Conservation (phyloP, 2,329 filamentous ascomycete species). For the Malbranchea cinnamomea region DNA sequence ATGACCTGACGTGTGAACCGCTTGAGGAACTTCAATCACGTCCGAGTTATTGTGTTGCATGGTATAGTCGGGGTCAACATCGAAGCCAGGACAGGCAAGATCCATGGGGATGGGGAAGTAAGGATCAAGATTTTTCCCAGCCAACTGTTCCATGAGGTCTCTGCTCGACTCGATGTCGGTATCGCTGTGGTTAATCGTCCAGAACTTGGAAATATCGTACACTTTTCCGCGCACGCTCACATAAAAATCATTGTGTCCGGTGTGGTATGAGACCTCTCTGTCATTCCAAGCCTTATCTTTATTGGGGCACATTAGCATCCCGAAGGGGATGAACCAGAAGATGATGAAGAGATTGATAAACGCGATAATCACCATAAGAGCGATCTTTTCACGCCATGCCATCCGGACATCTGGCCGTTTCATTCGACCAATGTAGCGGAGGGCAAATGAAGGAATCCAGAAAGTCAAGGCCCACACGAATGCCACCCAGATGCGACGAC, state of each 20-base stretch:
- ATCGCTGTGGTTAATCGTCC: conserved; percentile 71
- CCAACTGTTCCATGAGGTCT: conserved; percentile 56
- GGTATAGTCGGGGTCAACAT: conserved; percentile 38
- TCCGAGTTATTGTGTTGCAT: conserved; percentile 47
- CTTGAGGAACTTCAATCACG: conserved; percentile 41
- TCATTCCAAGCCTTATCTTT: conserved; percentile 75
- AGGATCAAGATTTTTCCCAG: conserved; percentile 62
- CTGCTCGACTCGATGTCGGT: conserved; percentile 41
- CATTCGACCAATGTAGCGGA: conserved; percentile 81
- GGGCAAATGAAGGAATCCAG: conserved; percentile 78
- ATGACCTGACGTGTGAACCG: conserved; percentile 56
- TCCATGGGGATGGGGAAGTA: conserved; percentile 73
- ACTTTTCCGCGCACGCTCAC: conserved; percentile 79
- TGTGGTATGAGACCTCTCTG: conserved; percentile 54
- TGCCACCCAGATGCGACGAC: conserved; percentile 63
- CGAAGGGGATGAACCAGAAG: conserved; percentile 86
- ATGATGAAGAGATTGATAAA: conserved; percentile 68
- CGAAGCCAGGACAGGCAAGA: conserved; percentile 59
- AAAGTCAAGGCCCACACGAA: conserved; percentile 80
- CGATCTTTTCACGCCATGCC: conserved; percentile 93
- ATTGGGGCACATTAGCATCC: conserved; percentile 74
- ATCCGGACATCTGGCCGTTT: conserved; percentile 91
- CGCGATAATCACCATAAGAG: conserved; percentile 65
- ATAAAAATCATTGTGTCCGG: conserved; percentile 62
- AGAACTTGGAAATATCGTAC: conserved; percentile 86